Evolutionary conservation across 2,329 filamentous ascomycete species (phyloP).

Genomic region (Tricladium varicosporioides): DNA sequence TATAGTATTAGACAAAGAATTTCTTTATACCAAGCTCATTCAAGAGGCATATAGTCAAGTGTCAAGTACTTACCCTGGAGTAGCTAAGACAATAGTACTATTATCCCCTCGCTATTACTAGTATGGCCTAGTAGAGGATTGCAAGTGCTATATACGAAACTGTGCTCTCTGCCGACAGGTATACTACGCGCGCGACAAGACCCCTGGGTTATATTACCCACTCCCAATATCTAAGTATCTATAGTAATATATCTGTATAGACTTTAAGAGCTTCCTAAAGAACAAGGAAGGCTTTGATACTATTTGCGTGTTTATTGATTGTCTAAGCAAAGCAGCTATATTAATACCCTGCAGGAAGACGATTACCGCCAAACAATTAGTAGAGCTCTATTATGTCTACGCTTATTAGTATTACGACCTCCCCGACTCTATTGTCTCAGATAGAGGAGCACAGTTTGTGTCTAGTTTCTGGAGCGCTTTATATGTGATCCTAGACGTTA

Average conservation of each 20-base stretch:
- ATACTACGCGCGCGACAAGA: background rate
- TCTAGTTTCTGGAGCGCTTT: no score
- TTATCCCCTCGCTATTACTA: conserved; percentile 4
- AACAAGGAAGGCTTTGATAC: no score
- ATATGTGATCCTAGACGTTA: no score
- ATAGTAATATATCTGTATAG: conserved; percentile 7
- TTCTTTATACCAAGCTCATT: background rate
- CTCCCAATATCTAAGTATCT: background rate
- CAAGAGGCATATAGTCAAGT: conserved; percentile 1
- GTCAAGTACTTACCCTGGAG: conserved; percentile 4
- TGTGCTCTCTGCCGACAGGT: conserved; percentile 34
- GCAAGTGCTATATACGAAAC: conserved; percentile 1
- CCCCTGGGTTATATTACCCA: conserved; percentile 3
- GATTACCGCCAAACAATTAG: no score
- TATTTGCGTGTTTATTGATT: no score
- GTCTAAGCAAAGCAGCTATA: no score
- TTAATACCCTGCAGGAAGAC: no score
- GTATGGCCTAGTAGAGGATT: background rate
- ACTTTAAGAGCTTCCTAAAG: background rate
- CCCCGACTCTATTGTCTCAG: no score
- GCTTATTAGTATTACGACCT: no score
- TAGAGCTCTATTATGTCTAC: no score
- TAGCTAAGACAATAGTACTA: background rate
- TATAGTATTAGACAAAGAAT: background rate
- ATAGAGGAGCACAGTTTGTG: no score